Base-by-base conservation (phyloP, 805 yeast genomes). In the Saccharomycopsis selenospora region DNA sequence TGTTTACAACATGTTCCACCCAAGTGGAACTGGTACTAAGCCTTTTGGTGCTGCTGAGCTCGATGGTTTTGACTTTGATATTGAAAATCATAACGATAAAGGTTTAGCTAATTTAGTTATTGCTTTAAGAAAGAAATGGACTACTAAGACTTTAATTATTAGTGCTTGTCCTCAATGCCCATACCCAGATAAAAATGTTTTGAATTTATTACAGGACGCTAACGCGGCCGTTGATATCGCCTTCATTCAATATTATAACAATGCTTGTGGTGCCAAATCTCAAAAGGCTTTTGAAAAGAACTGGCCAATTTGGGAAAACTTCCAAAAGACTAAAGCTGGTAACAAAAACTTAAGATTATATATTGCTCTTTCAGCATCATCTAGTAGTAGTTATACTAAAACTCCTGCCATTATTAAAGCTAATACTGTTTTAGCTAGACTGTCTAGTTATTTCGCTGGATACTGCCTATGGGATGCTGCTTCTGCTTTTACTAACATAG, bases 121-220 rank as follows among this genome's bases (percentile, higher is more conserved):
- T 40, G 53, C 57, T 38, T 49, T 66, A 51, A 68, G 78, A 56
- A 50, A 50, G 3, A 17, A 47, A 14, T 50, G 53, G 51, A 47
- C 51, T n/a, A 70, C 83, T 42, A 85, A 81, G 64, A 54, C 58
- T 24, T 78, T 75, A 66, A 75, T 75, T 57, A 63, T 80, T 43
- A 72, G 82, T 40, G 84, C 83, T 50, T 79, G 85, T 42, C 87
- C 86, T 7, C 85, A 79, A 61, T 80, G 86, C 62, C 78, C 77
- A 6, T 72, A 72, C 58, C 85, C 85, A 11, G 86, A 80, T 60
- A 71, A 65, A 10, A 62, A 66, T 43, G 62, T 68, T 36, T 72
- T 73, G 48, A 62, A 66, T 46, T 62, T 75, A 30, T 57, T 75
- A 42, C 71, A 73, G 41, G 65, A 63, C 14, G 60, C 62, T 28